phyloP scores from a whole-genome alignment of 805 yeast species.

The Nakazawaea molendinolei region DNA sequence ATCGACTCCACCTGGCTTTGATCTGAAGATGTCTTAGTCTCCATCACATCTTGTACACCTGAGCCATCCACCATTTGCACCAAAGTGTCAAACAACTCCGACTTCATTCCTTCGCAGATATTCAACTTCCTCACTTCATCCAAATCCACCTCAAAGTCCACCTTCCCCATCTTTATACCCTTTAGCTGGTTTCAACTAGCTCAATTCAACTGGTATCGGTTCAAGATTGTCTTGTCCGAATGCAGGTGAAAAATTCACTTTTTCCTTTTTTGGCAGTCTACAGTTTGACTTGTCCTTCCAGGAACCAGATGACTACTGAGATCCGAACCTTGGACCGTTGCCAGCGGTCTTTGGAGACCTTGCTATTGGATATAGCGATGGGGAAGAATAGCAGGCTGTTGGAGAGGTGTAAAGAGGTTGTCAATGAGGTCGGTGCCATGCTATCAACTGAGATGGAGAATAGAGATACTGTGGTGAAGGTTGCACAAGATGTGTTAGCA shows the following conservation, averaged over 20 bases:
- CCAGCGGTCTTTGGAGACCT: conserved; percentile 2
- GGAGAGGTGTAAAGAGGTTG: not conserved
- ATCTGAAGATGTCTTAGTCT: conserved; percentile 28
- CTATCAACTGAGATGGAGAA: no score
- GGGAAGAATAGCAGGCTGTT: not conserved
- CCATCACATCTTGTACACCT: conserved; percentile 16
- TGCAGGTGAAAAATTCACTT: no score
- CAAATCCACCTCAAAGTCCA: no score
- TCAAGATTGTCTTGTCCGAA: no score
- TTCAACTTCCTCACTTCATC: no score
- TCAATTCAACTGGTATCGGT: no score
- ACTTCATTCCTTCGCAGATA: conserved; percentile 12
- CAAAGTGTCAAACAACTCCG: conserved; percentile 19
- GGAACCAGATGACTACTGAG: conserved; percentile 2
- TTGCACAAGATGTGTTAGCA: no score
- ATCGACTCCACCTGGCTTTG: conserved; percentile 33
- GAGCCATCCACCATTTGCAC: conserved; percentile 18
- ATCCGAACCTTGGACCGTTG: conserved; percentile 2
- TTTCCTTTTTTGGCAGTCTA: conserved; percentile 2
- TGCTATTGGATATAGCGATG: conserved; percentile 1
- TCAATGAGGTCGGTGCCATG: no score
- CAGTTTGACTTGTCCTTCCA: not conserved
- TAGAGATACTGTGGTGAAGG: no score
- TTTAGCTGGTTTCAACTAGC: no score
- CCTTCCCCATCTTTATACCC: no score